These are phyloP conservation scores for Arachis monticola DNA, from an alignment of 331 rosid species.

Conservation along the genomic window DNA sequence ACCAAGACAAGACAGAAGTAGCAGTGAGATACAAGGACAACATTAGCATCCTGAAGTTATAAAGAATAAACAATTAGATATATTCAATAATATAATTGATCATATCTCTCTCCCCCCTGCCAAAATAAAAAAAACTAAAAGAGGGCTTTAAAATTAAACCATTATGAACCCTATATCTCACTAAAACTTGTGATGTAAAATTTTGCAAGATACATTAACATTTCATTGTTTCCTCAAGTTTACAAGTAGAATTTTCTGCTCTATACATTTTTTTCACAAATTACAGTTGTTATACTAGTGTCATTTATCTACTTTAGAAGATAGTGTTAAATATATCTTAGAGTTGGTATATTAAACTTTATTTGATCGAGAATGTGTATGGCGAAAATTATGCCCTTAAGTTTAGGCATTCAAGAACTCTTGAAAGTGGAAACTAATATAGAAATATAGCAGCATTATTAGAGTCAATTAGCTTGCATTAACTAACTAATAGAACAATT, in stretches of 20 bases:
- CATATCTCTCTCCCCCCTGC: neutral
- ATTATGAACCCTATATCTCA: slow-evolving; percentile 24
- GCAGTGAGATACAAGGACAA: too few relatives aligned
- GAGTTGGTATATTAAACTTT: neutral
- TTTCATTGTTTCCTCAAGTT: neutral
- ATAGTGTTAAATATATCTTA: slow-evolving; percentile 1
- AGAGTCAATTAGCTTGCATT: slow-evolving; percentile 31
- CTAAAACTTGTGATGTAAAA: neutral
- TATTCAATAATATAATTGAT: neutral
- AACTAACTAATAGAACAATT: slow-evolving; percentile 17
- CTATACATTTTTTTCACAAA: slow-evolving; percentile 12
- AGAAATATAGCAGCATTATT: slow-evolving; percentile 15
- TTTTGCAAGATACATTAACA: slow-evolving; percentile 7
- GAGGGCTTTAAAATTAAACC: neutral
- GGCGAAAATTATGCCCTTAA: slow-evolving; percentile 6
- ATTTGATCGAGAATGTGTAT: slow-evolving; percentile 10
- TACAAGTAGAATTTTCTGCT: neutral
- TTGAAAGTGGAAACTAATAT: slow-evolving; percentile 26
- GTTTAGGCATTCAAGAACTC: slow-evolving; percentile 6
- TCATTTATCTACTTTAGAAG: slow-evolving; percentile 11
- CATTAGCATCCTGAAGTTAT: too few relatives aligned
- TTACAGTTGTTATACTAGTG: neutral
- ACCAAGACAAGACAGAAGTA: too few relatives aligned
- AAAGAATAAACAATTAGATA: too few relatives aligned
- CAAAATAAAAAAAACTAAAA: neutral